Evolutionary conservation across 306 rosid genomes (phyloP), one percentile per base, ranked within the genome.

Genomic region (Vigna nakashimae): DNA sequence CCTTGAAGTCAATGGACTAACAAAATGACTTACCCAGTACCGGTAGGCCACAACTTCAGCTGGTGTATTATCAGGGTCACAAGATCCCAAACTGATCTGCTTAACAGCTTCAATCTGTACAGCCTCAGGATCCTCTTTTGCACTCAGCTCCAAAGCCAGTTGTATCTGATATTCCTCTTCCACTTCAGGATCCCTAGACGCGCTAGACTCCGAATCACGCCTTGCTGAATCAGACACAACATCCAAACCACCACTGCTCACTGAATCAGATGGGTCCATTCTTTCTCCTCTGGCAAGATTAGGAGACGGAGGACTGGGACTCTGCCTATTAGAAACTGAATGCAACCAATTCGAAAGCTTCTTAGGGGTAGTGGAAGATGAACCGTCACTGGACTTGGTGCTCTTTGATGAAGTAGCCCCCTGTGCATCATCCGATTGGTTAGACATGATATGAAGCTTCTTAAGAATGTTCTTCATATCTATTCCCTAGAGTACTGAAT

Each of bases 61-160:
- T 20, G 97, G 98, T 26, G 98, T 90, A 76, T 92, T 95, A 75
- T 91, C 94, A 65, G 91, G 87, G 81, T 90, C 91, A 83, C 98
- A 91, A 71, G 97, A 88, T 64, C 99, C 99, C 87, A 95, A 84
- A 84, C 99, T 92, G 76, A 95, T 92, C 89, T 95, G 98, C 90
- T 95, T 95, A 77, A 95, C 96, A 80, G 98, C 99, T 84, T 95
- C 99, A 85, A 95, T 95, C 89, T 95, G 99, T 51, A 91, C 97
- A 70, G 99, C 99, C 83, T 95, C 99, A 6, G 99, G 99, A 85
- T 95, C 99, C 86, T 95, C 99, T 82, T 90, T 91, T 20, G 99
- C 98, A 84, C 99, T 95, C 85, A 95, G 38, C 69, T 95, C 98
- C 79, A 95, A 85, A 74, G 99, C 99, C 85, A 95, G 24, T 40